phyloP scores from a whole-genome alignment of 1,139 yeast genomes.

The Taphrina wiesneri region DNA sequence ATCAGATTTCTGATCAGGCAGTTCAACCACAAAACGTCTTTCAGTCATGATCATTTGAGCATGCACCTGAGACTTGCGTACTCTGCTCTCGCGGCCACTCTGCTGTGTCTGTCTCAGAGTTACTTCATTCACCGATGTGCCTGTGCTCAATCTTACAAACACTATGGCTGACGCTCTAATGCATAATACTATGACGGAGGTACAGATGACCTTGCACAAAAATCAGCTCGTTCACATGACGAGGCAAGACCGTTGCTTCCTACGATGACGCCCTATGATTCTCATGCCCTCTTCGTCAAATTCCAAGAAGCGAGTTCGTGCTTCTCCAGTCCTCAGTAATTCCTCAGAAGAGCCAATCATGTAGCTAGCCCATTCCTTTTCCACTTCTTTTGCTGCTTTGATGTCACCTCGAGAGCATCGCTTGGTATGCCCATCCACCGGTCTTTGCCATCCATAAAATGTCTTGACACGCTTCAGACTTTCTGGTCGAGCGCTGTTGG shows the following conservation, averaged over 20 bases:
- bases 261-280: conserved; percentile 20
- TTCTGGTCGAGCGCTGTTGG: conserved; percentile 34
- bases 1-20: background rate
- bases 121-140: too few relatives aligned
- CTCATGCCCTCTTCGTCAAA: conserved; percentile 17
- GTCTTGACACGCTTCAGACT: conserved; percentile 34
- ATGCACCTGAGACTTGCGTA: too few relatives aligned
- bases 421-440: conserved; percentile 35
- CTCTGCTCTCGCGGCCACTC: too few relatives aligned
- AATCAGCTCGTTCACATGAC: conserved; percentile 2
- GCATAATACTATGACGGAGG: background rate
- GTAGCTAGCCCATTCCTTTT: conserved; percentile 36
- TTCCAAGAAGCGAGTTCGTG: conserved; percentile 17
- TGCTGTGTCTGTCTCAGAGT: too few relatives aligned
- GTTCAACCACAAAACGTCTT: too few relatives aligned
- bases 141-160: background rate
- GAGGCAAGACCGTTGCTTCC: conserved; percentile 11
- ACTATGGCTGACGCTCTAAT: background rate
- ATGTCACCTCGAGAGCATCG: conserved; percentile 28
- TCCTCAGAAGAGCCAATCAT: conserved; percentile 27
- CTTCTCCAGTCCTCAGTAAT: conserved; percentile 17
- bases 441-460: conserved; percentile 35
- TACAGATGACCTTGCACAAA: background rate
- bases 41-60: too few relatives aligned
- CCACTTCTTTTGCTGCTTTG: conserved; percentile 34